phyloP scores from a whole-genome alignment of 306 rosid genomes.

The Begonia masoniana region DNA sequence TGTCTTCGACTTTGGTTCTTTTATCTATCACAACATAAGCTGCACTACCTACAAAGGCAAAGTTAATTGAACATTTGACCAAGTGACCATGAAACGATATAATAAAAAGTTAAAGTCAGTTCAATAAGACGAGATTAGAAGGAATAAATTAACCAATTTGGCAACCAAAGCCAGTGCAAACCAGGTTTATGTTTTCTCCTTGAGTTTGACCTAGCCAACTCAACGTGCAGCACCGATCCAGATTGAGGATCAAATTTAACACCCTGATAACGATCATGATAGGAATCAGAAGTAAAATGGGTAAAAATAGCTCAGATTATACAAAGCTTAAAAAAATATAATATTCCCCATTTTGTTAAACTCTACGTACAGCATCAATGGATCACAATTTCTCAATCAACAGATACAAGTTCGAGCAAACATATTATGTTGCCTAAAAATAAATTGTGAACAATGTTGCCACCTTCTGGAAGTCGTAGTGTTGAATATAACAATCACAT shows the following conservation, averaged over 20 bases:
- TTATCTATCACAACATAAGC: conserved; percentile 85
- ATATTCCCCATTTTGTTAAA: too few relatives aligned
- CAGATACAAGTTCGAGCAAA: too few relatives aligned
- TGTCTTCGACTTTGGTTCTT: conserved; percentile 45
- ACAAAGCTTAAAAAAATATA: too few relatives aligned
- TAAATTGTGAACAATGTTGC: too few relatives aligned
- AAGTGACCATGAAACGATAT: conserved; percentile 6
- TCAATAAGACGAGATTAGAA: neutral
- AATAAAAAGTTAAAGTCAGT: neutral
- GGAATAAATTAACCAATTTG: neutral
- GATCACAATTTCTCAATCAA: too few relatives aligned
- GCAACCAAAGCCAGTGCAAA: conserved; percentile 10
- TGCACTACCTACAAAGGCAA: conserved; percentile 52
- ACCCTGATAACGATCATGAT: conserved; percentile 38
- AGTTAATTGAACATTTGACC: conserved; percentile 1
- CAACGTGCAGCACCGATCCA: conserved; percentile 73
- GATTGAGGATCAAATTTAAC: conserved; percentile 93
- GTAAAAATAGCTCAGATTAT: too few relatives aligned
- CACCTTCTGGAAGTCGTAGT: too few relatives aligned
- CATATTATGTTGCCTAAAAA: too few relatives aligned
- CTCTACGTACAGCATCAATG: too few relatives aligned
- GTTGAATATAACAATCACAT: too few relatives aligned
- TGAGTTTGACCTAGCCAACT: conserved; percentile 89
- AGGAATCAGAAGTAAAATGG: conserved; percentile 2
- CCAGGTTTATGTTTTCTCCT: conserved; percentile 93